A percentile compares a stretch with the other conserved stretches of the same genome.
Evolutionary conservation across 345 rosid genomes (phyloP).

Genomic region (Eucalyptus rudis): DNA sequence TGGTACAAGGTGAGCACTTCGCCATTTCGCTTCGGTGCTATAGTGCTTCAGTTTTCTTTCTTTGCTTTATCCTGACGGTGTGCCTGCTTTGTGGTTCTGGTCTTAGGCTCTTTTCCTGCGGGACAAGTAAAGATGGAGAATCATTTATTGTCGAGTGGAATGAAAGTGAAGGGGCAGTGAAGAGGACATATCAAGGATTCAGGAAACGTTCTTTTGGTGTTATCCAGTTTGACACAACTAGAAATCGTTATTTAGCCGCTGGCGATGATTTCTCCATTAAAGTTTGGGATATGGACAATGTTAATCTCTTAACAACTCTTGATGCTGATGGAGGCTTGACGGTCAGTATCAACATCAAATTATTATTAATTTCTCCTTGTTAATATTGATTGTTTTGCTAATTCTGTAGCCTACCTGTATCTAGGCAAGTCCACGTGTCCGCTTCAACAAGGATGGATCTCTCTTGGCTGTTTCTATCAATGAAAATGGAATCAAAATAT

Average conservation of each 20-base stretch:
- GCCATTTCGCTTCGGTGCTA: neutral
- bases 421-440: constrained; percentile 38
- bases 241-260: constrained; percentile 49
- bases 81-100: neutral
- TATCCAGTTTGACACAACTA: constrained; percentile 56
- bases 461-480: constrained; percentile 39
- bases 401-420: neutral
- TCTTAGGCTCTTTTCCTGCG: constrained; percentile 63
- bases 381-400: neutral
- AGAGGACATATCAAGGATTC: constrained; percentile 41
- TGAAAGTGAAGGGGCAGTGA: constrained; percentile 61
- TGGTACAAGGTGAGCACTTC: constrained; percentile 47
- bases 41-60: neutral
- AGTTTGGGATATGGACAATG: constrained; percentile 63
- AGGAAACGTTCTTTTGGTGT: constrained; percentile 41
- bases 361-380: neutral
- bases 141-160: constrained; percentile 68
- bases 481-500: constrained; percentile 48
- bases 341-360: constrained; percentile 11
- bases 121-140: constrained; percentile 64
- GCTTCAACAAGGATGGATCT: constrained; percentile 56
- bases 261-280: constrained; percentile 55
- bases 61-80: neutral
- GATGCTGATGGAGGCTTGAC: constrained; percentile 62
- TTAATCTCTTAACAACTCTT: constrained; percentile 18